phyloP scores from a whole-genome alignment of 768 basidiomycete genomes.

The Fibroporia radiculosa region DNA sequence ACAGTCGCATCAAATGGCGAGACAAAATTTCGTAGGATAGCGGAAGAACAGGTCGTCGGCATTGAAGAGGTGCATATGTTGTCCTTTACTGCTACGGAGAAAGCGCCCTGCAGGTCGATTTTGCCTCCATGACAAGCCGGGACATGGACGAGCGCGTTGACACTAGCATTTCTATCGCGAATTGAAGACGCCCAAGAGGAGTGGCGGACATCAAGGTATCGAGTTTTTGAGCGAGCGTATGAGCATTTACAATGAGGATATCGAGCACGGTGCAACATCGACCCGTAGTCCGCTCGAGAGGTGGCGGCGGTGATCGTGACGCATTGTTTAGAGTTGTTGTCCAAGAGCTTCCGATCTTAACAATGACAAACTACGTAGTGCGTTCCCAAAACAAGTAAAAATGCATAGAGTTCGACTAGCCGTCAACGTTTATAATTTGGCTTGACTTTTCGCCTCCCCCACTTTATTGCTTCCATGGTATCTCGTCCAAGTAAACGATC shows the following conservation, averaged over 20 bases:
- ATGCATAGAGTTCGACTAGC: too few relatives aligned
- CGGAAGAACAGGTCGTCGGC: conserved; percentile 73
- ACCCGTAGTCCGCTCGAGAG: too few relatives aligned
- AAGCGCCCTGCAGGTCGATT: conserved; percentile 27
- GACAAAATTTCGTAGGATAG: conserved; percentile 62
- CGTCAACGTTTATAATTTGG: too few relatives aligned
- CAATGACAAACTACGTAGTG: conserved; percentile 16
- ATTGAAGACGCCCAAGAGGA: conserved; percentile 3
- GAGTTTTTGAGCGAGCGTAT: not conserved
- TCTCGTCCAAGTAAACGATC: too few relatives aligned
- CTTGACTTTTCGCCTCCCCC: too few relatives aligned
- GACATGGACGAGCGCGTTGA: conserved; percentile 50
- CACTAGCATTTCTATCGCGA: conserved; percentile 10
- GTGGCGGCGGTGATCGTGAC: not conserved
- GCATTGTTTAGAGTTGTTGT: conserved; percentile 24
- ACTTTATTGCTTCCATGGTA: too few relatives aligned
- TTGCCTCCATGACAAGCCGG: not conserved
- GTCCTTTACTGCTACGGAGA: conserved; percentile 73
- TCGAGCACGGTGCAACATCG: not conserved
- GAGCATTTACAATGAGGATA: not conserved
- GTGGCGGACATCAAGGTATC: not conserved
- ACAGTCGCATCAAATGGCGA: conserved; percentile 88
- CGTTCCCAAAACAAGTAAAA: too few relatives aligned
- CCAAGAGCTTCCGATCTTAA: conserved; percentile 25
- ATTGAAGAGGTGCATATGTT: conserved; percentile 68